These are phyloP conservation scores for Misopates orontium DNA, from an alignment of 257 asterid genomes.

Conservation along the genomic window DNA sequence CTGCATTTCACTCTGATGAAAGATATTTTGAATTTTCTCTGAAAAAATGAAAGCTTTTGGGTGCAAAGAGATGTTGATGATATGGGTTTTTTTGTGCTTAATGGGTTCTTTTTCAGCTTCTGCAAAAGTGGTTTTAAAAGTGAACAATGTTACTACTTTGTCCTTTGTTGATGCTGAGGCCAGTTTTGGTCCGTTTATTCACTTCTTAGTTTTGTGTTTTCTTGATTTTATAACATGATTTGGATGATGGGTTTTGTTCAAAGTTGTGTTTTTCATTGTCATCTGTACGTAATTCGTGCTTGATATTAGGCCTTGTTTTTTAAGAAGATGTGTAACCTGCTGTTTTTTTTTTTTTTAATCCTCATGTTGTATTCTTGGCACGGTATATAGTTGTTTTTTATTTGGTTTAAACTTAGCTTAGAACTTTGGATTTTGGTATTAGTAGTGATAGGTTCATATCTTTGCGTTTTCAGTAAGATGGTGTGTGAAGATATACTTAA, in stretches of 20 bases:
- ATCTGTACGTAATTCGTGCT: not conserved
- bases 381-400: not conserved
- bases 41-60: no score
- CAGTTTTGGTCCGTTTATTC: constrained; percentile 47
- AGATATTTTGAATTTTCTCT: no score
- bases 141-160: constrained; percentile 40
- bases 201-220: not conserved
- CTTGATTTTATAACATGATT: not conserved
- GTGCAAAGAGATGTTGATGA: no score
- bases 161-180: constrained; percentile 52
- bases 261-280: not conserved
- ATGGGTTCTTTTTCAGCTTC: constrained; percentile 36
- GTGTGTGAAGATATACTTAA: not conserved
- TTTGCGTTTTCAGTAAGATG: not conserved
- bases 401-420: not conserved
- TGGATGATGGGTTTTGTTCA: not conserved
- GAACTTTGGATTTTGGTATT: no score
- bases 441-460: no score
- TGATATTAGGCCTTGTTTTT: not conserved
- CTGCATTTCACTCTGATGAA: no score
- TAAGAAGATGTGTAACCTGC: not conserved
- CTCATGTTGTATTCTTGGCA: constrained; percentile 2
- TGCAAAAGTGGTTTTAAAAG: constrained; percentile 50
- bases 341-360: constrained; percentile 15
- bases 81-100: constrained; percentile 21